Base-by-base conservation (phyloP, 2,329 filamentous ascomycete genomes). In the Apiospora marii region DNA sequence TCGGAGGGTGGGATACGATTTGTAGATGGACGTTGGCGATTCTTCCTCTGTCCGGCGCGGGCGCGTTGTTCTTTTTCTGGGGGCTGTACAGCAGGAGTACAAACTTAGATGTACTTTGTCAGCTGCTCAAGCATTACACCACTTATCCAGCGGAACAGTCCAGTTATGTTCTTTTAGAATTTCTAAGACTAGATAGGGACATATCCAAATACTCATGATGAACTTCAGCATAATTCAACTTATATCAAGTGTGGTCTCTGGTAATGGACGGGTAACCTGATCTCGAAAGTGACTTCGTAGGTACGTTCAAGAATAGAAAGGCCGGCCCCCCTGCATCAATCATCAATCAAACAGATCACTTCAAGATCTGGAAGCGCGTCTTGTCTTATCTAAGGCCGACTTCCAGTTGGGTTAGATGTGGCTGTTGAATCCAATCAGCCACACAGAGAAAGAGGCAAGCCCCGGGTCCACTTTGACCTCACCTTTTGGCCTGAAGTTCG, bases 1-100 rank as follows among this genome's bases (percentile, higher is more conserved):
- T 22, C 27, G 34, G 53, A 61, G 30, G 53, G 53, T 61, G 53
- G 53, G 58, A 64, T 64, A 41, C 58, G 58, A 64, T 64, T 64
- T 13, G 41, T 41, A 41, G 58, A 41, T 64, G 58, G 49, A 51
- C n/a, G n/a, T 51, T 51, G 49, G 58, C 58, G 58, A 41, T n/a
- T 64, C 58, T 41, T 22, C 58, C n/a, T 22, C 41, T 64, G 58
- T 34, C 34, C 58, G 58, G 58, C 58, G 58, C 58, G 58, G 58
- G 58, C 58, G 58, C 58, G 58, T 64, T 64, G 58, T 41, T 64
- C 58, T 41, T 64, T 64, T 64, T 41, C 19, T 41, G 30, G 30
- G 30, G 30, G 8, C 34, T 13, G 34, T 64, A 64, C 34, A 41
- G 53, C 27, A n/a, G 53, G 8, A 61, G 53, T 37, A 34, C 30